Evolutionary conservation across 2,329 filamentous ascomycete genomes (phyloP), one percentile per base, ranked within the genome.

Genomic region (Beauveria varroae): DNA sequence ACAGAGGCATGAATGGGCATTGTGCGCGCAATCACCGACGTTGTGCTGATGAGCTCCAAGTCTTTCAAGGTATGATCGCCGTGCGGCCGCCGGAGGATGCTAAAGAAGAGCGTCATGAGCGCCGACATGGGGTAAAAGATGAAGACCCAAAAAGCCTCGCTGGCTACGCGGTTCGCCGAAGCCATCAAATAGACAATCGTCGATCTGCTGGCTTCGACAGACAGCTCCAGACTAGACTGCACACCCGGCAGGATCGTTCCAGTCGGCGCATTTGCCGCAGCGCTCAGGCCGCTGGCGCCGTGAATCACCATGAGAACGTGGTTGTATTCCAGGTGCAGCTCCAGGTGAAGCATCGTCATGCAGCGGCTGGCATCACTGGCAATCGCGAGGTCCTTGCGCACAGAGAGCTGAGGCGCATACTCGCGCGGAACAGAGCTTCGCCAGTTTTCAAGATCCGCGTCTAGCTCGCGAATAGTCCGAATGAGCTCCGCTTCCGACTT

Each of bases 61-160:
- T 85, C 82, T 3, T 73, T 68, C 1, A 71, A 65, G 0, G 79
- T 75, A 28, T 76, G 70, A 0, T 74, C 70, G 28, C 79, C 70
- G 0, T 76, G 69, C 0, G 83, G 82, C 34, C 80, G 73, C 24
- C 75, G 71, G 0, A 86, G 70, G 34, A 85, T 76, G 62, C 80
- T 82, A 71, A 79, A 82, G 65, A 85, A 86, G 0, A 86, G 72
- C 1, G 75, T 76, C 58, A 84, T 72, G 16, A 83, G 71, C 1
- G 82, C 82, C 0, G 80, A 78, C 60, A 82, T 78, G 1, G 82
- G 82, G 60, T 85, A 85, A 65, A 83, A 85, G 2, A 83, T 72
- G 3, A 84, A 68, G n/a, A 78, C 69, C 79, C 79, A 82, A 64
- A 84, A 83, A 12, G 77, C 74, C 49, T 80, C 78, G 1, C 75